A percentile compares a stretch with the other conserved stretches of the same genome.
Conservation (phyloP, 2,329 filamentous ascomycete genomes). For the Harringtonia lauricola region DNA sequence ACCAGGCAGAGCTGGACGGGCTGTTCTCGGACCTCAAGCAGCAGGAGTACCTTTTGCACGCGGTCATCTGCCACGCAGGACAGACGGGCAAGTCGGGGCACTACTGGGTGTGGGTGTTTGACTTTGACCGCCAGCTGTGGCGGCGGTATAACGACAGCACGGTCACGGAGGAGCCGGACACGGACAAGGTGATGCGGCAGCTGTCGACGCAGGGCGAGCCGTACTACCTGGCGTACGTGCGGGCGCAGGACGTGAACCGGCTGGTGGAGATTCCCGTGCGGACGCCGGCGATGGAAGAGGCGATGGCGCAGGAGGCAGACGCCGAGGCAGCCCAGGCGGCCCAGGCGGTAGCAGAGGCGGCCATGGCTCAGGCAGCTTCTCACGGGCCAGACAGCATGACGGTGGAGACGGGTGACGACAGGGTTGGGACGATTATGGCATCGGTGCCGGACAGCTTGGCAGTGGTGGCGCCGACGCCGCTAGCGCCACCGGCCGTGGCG, state of each 20-base stretch:
- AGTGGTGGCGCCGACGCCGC: background rate
- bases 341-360: too few relatives aligned
- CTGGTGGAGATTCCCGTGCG: slow-evolving; percentile 17
- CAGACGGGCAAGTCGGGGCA: slow-evolving; percentile 60
- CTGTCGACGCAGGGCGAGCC: slow-evolving; percentile 63
- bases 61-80: slow-evolving; percentile 85
- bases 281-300: background rate
- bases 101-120: slow-evolving; percentile 95
- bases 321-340: background rate
- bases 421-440: too few relatives aligned
- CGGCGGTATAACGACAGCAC: slow-evolving; percentile 86
- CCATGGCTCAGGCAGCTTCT: too few relatives aligned
- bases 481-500: background rate
- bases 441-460: background rate
- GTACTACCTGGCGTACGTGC: slow-evolving; percentile 25
- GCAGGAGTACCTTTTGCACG: slow-evolving; percentile 72
- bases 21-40: slow-evolving; percentile 53
- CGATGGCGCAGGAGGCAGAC: background rate
- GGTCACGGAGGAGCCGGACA: slow-evolving; percentile 58
- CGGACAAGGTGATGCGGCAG: slow-evolving; percentile 58
- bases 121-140: slow-evolving; percentile 75
- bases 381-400: too few relatives aligned
- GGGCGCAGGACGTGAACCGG: slow-evolving; percentile 15
- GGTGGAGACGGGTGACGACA: too few relatives aligned
- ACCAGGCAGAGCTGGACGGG: slow-evolving; percentile 24